These are phyloP conservation scores for Trametes sp. DNA, from an alignment of 1,284 basidiomycete species.

Conservation along the genomic window DNA sequence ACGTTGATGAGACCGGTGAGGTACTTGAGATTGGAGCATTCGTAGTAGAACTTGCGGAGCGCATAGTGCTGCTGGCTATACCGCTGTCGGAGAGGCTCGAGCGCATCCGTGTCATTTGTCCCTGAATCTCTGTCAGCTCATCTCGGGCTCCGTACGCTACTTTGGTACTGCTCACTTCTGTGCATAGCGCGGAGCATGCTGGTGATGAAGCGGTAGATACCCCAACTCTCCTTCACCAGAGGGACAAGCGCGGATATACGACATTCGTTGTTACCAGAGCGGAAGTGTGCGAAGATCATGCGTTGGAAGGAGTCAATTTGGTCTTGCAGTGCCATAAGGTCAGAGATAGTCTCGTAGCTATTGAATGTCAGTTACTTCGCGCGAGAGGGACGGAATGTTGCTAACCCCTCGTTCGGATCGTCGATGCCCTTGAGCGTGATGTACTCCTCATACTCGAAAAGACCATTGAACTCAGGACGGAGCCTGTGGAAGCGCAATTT, in stretches of 20 bases:
- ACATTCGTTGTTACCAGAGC: constrained; percentile 93
- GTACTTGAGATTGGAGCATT: constrained; percentile 97
- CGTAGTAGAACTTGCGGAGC: constrained; percentile 96
- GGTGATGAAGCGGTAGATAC: constrained; percentile 96
- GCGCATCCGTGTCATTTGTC: constrained; percentile 85
- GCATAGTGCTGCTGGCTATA: constrained; percentile 91
- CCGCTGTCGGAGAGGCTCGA: constrained; percentile 86
- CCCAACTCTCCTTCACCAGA: constrained; percentile 96
- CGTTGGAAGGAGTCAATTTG: constrained; percentile 98
- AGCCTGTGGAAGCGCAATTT: constrained; percentile 95
- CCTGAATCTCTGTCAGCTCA: constrained; percentile 54
- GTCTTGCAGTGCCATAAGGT: constrained; percentile 95
- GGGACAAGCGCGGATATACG: constrained; percentile 94
- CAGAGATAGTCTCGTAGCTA: constrained; percentile 95
- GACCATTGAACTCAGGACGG: constrained; percentile 93
- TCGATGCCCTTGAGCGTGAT: constrained; percentile 95
- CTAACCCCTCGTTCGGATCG: constrained; percentile 96
- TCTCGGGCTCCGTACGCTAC: neutral
- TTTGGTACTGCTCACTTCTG: constrained; percentile 64
- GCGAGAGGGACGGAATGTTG: constrained; percentile 13
- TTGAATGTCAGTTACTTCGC: neutral
- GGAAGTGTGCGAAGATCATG: constrained; percentile 93
- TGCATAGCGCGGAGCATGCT: constrained; percentile 97
- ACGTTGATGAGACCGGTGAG: constrained; percentile 96
- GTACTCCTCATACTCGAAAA: constrained; percentile 98